Percentiles rank a stretch among this genome's conserved stretches.
Conservation (phyloP, 176 grass and related monocot genomes). For the Lolium rigidum region DNA sequence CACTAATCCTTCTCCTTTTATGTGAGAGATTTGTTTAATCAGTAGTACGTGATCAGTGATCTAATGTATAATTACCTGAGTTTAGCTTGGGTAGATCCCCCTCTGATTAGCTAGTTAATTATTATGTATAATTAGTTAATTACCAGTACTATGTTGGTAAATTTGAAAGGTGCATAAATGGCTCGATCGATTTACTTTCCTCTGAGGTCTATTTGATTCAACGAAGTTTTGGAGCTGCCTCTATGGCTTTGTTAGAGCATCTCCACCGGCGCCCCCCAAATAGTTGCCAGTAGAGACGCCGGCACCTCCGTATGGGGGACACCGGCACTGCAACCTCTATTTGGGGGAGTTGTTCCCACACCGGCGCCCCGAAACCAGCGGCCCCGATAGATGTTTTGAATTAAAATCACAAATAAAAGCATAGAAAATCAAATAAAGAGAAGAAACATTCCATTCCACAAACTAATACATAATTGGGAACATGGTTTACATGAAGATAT, state of each 20-base stretch:
- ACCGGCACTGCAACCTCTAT: too few species aligned
- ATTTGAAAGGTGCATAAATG: background rate
- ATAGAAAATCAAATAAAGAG: too few species aligned
- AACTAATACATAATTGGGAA: too few species aligned
- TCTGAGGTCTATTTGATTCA: background rate
- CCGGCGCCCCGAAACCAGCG: too few species aligned
- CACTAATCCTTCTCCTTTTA: constrained; percentile 15
- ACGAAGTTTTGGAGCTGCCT: background rate
- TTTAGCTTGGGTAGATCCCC: background rate
- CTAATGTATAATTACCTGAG: constrained; percentile 3
- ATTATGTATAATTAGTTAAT: constrained; percentile 10
- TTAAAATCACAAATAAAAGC: too few species aligned
- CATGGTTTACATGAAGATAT: too few species aligned
- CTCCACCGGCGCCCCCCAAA: too few species aligned
- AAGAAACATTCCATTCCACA: too few species aligned
- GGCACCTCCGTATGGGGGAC: too few species aligned
- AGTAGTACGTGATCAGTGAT: background rate
- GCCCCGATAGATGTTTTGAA: too few species aligned
- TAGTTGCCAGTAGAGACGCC: too few species aligned
- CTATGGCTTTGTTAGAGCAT: background rate
- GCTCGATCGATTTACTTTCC: background rate
- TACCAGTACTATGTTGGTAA: background rate
- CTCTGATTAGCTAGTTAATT: background rate
- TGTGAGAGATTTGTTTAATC: background rate
- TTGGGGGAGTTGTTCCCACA: too few species aligned